phyloP scores from a whole-genome alignment of 805 yeast species.

The Wickerhamomyces chaumierensis region DNA sequence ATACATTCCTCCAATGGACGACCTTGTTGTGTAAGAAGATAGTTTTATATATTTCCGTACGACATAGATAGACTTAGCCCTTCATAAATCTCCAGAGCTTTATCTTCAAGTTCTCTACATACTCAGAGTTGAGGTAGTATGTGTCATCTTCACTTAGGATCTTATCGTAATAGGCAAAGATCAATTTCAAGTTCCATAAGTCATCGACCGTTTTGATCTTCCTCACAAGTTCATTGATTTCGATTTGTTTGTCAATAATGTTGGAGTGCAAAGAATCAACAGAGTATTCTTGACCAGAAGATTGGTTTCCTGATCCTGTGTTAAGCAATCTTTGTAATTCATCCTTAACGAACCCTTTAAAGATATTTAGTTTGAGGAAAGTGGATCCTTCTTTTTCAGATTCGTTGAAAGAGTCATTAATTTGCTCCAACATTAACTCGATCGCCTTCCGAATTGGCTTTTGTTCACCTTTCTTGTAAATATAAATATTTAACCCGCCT shows the following conservation, averaged over 20 bases:
- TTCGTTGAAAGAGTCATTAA: constrained; percentile 12
- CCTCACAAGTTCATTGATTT: constrained; percentile 31
- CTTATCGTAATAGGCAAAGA: constrained; percentile 50
- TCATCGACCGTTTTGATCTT: constrained; percentile 37
- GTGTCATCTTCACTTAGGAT: constrained; percentile 21
- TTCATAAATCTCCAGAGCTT: constrained; percentile 22
- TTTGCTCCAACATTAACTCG: constrained; percentile 14
- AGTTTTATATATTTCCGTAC: too few relatives aligned
- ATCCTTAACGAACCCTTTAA: constrained; percentile 8
- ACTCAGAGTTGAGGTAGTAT: constrained; percentile 35
- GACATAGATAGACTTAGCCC: constrained; percentile 1
- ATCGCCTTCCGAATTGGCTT: constrained; percentile 24
- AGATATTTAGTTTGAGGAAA: constrained; percentile 3
- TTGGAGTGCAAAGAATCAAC: constrained; percentile 23
- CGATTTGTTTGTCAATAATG: constrained; percentile 44
- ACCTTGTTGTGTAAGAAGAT: constrained; percentile 5
- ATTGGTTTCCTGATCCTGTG: constrained; percentile 3
- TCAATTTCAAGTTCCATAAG: constrained; percentile 49
- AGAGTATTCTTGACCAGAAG: neutral
- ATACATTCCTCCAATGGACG: constrained; percentile 23
- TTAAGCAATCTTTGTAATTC: constrained; percentile 9
- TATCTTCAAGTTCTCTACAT: constrained; percentile 41
- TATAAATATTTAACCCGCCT: constrained; percentile 25
- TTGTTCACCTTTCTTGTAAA: constrained; percentile 29
- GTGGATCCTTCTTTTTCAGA: neutral